Conservation (phyloP, 176 grass and related monocot species). For the Dendrocalamus sinicus region DNA sequence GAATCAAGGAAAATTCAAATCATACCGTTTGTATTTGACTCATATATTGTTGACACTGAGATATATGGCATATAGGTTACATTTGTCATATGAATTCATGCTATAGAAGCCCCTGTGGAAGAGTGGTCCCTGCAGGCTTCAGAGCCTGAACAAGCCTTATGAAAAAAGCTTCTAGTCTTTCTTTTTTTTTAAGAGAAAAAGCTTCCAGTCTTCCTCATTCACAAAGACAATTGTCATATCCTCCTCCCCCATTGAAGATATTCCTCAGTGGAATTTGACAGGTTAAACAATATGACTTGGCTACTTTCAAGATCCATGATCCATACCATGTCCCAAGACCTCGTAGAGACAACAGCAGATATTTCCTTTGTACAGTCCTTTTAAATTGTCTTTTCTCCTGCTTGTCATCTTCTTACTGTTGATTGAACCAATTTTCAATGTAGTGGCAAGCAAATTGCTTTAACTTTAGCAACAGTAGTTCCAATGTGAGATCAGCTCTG, state of each 20-base stretch:
- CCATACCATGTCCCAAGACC: background rate
- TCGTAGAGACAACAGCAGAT: slow-evolving; percentile 14
- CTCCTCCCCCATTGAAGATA: slow-evolving; percentile 12
- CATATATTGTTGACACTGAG: slow-evolving; percentile 26
- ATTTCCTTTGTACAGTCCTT: background rate
- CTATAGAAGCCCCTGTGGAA: slow-evolving; percentile 13
- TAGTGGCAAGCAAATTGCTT: background rate
- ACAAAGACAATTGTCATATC: background rate
- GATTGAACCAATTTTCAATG: background rate
- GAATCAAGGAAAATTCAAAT: slow-evolving; percentile 15
- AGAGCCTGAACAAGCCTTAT: slow-evolving; percentile 2
- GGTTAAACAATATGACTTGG: slow-evolving; percentile 20
- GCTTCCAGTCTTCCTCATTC: background rate
- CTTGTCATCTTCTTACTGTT: background rate
- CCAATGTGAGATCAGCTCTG: background rate
- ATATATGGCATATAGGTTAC: slow-evolving; percentile 24
- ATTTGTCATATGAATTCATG: slow-evolving; percentile 30
- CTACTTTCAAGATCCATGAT: slow-evolving; percentile 30
- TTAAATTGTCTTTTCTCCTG: background rate
- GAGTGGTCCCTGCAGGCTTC: slow-evolving; percentile 14
- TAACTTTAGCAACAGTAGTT: background rate
- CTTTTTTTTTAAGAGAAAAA: background rate
- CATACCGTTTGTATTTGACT: slow-evolving; percentile 34
- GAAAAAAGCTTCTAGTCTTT: background rate
- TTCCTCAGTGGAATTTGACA: background rate